A percentile compares a stretch with the other conserved stretches of the same genome.
phyloP scores from a whole-genome alignment of 2,329 filamentous ascomycete species.

The Stachybotrys chartarum region DNA sequence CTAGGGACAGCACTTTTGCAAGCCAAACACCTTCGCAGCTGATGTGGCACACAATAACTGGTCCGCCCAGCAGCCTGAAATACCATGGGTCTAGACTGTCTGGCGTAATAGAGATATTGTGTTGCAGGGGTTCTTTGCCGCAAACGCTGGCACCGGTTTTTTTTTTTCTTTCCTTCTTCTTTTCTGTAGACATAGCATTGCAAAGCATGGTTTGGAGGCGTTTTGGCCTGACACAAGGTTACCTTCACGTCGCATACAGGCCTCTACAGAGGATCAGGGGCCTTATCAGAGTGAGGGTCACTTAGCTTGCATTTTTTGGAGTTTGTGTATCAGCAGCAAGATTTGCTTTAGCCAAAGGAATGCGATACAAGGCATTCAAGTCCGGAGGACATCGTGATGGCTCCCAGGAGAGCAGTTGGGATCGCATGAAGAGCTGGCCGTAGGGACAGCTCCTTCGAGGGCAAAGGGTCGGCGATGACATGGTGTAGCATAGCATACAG shows the following conservation, averaged over 20 bases:
- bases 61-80: not conserved
- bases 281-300: not conserved
- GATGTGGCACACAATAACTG: not conserved
- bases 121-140: not conserved
- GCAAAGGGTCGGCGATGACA: not conserved
- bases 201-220: conserved; percentile 8
- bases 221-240: conserved; percentile 2
- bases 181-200: conserved; percentile 6
- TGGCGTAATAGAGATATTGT: not conserved
- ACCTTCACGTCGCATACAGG: not conserved
- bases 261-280: not conserved
- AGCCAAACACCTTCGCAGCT: not conserved
- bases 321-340: not conserved
- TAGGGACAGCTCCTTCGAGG: not conserved
- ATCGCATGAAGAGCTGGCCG: too few relatives aligned
- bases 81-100: not conserved
- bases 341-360: not conserved
- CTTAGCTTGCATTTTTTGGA: not conserved
- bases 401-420: too few relatives aligned
- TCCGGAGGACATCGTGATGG: too few relatives aligned
- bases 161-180: conserved; percentile 1
- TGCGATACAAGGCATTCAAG: not conserved
- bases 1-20: conserved; percentile 20
- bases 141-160: not conserved
- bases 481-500: not conserved